phyloP scores from a whole-genome alignment of 257 asterid genomes.

The Plantago major region DNA sequence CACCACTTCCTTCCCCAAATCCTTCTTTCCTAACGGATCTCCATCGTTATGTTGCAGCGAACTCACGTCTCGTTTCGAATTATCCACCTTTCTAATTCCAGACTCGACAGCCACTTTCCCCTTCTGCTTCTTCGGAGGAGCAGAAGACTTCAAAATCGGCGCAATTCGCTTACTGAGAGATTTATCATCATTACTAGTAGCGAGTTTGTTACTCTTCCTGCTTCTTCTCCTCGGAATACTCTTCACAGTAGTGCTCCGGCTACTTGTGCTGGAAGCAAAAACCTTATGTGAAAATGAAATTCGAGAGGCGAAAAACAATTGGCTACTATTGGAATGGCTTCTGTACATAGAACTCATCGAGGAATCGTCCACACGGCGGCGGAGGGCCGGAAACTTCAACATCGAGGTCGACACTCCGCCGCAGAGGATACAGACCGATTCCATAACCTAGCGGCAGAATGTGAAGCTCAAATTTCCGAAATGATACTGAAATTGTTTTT shows the following conservation, averaged over 20 bases:
- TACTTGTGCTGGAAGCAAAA: conserved; percentile 22
- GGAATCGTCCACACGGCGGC: no score
- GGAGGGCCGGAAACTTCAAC: conserved; percentile 38
- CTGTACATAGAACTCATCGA: conserved; percentile 20
- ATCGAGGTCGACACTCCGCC: conserved; percentile 54
- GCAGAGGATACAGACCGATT: conserved; percentile 49
- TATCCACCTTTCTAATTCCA: conserved; percentile 34
- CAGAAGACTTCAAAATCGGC: not conserved
- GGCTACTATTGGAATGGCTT: not conserved
- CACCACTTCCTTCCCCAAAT: conserved; percentile 75
- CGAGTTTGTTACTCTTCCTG: not conserved
- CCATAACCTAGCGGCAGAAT: conserved; percentile 30
- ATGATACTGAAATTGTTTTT: no score
- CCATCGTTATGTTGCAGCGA: conserved; percentile 65
- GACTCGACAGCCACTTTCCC: conserved; percentile 1
- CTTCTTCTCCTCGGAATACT: not conserved
- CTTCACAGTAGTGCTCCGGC: conserved; percentile 17
- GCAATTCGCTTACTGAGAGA: not conserved
- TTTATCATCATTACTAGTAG: no score
- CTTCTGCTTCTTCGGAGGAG: not conserved
- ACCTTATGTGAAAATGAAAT: conserved; percentile 22
- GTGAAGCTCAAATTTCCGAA: no score
- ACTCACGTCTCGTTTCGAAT: no score
- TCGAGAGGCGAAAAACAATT: conserved; percentile 19
- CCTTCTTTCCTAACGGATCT: conserved; percentile 78